Base-by-base conservation (phyloP, 306 rosid species). In the Sindora glabra region DNA sequence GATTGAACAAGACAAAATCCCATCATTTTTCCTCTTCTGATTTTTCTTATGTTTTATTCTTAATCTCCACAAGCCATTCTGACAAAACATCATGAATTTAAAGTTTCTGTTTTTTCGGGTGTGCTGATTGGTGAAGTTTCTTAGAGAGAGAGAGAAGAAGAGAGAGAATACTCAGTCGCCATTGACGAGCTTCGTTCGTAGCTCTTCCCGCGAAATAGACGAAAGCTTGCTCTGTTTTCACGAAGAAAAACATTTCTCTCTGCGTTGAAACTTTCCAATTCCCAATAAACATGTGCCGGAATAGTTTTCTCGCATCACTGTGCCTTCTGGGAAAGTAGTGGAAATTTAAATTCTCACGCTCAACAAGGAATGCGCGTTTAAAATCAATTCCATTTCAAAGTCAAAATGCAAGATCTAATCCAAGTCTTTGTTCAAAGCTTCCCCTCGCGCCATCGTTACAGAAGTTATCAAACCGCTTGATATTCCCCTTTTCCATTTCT, bases 171-270 rank as follows among this genome's bases (percentile, higher is more conserved):
- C 48, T 44, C 62, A 59, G 68, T 65, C 78, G 50, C 75, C 85
- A 62, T 79, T 74, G 87, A 68, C 48, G 74, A 78, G 82, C 62
- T 67, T 23, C 77, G 2, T 67, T 23, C 77, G 2, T 66, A 64
- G 76, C 77, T 69, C n/a, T 79, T 83, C 85, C 86, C 82, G 86
- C 80, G 80, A 73, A 77, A 69, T 38, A 48, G 27, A 75, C 10
- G 19, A 56, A 1, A 3, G 45, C 27, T 36, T 1, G 1, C 22
- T 29, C 14, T 23, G 26, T 22, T 56, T 15, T n/a, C 34, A n/a
- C n/a, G n/a, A n/a, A n/a, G n/a, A n/a, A n/a, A n/a, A n/a, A n/a
- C n/a, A n/a, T n/a, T n/a, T n/a, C 34, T 29, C 5, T 27, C 5
- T 29, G 34, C 8, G 34, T 29, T 29, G 34, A 29, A 6, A 9